Evolutionary conservation across 129 eudicot species (phyloP), one percentile per base, ranked within the genome.

Genomic region (Ambrosia artemisiifolia): DNA sequence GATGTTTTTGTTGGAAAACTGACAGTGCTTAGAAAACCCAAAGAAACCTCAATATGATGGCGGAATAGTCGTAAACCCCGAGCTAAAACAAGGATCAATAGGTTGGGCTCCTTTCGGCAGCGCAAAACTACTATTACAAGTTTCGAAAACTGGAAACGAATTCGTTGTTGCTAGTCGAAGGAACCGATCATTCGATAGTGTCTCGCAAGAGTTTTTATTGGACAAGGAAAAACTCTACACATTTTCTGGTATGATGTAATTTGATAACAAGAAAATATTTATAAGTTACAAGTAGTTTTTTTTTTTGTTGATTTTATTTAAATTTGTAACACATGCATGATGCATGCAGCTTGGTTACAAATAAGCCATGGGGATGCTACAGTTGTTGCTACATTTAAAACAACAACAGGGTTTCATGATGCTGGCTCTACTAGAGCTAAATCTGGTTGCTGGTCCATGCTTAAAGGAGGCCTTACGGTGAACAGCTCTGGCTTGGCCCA

Each of bases 361-460:
- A 71, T 83, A 46, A 82, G 86, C 69, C 42, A 80, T 48, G 88
- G 81, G 34, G 70, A 74, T 53, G 78, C 83, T 73, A n/a, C 67
- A 0, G 77, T 89, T n/a, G 80, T 79, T 42, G 96, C 92, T 8
- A 61, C 79, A 13, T 80, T 89, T 70, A 84, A 75, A 75, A 86
- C 90, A 7, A 32, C 56, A 11, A 44, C 60, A 2, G 86, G 87
- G 44, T 60, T 9, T 19, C 50, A 65, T 13, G 40, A 64, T 62
- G 92, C 86, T 17, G 93, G 88, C 44, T 76, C 76, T 78, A 86
- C 75, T 18, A 30, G 11, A n/a, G 88, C 90, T 7, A 68, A 76
- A 71, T 47, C 75, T 0, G 93, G 85, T 11, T 89, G 96, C 6
- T 89, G 92, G 96, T 89, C 92, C 68, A 86, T 89, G 92, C 88